Evolutionary conservation across 108 stramenopile species (phyloP).

Genomic region (Epithemia pelagica): DNA sequence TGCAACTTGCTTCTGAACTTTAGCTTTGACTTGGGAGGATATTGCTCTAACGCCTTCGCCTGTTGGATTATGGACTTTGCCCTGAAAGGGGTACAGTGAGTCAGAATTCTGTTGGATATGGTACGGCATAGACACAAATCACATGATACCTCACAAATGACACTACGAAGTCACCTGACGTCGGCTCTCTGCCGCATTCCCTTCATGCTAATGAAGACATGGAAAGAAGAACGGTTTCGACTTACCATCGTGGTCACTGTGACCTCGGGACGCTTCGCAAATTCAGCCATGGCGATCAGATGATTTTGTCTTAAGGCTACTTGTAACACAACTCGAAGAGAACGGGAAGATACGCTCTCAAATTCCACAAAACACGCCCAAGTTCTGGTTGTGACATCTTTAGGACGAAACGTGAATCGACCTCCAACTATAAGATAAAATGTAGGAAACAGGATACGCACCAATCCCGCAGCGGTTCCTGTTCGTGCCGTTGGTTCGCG

Average conservation of each 20-base stretch:
- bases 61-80: slow-evolving; percentile 78
- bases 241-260: slow-evolving; percentile 78
- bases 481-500: not conserved
- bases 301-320: too few relatives aligned
- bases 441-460: not conserved
- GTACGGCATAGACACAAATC: too few relatives aligned
- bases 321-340: too few relatives aligned
- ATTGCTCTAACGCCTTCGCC: slow-evolving; percentile 66
- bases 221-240: too few relatives aligned
- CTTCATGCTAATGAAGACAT: too few relatives aligned
- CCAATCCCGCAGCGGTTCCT: not conserved
- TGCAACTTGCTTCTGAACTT: slow-evolving; percentile 25
- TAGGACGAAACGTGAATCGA: not conserved
- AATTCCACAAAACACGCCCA: too few relatives aligned
- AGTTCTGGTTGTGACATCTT: too few relatives aligned
- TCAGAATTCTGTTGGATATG: not conserved
- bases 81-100: slow-evolving; percentile 33
- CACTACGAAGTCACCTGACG: too few relatives aligned
- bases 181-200: too few relatives aligned
- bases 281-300: slow-evolving; percentile 58
- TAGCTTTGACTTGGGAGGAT: slow-evolving; percentile 54
- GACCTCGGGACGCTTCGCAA: slow-evolving; percentile 66
- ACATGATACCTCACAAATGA: too few relatives aligned
- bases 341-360: too few relatives aligned
- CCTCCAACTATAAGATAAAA: not conserved